Percentiles rank a stretch among this genome's conserved stretches.
phyloP scores from a whole-genome alignment of 2,329 filamentous ascomycete genomes.

The Botryotinia narcissicola region DNA sequence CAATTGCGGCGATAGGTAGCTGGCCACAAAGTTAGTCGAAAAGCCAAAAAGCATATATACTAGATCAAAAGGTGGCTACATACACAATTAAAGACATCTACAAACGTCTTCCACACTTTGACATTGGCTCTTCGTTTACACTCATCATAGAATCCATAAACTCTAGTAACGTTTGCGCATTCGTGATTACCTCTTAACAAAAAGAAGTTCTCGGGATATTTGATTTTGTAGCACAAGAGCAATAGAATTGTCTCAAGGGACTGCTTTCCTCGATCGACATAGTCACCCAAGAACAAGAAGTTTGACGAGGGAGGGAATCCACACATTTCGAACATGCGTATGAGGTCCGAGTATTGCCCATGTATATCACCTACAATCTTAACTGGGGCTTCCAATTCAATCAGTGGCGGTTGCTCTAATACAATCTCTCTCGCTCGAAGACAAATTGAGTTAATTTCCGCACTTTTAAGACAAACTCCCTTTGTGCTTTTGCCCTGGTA shows the following conservation, averaged over 20 bases:
- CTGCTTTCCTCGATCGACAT: constrained; percentile 95
- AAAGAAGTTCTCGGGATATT: constrained; percentile 97
- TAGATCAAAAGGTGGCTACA: constrained; percentile 20
- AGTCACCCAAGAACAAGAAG: constrained; percentile 92
- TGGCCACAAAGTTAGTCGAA: constrained; percentile 27
- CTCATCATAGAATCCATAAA: constrained; percentile 98
- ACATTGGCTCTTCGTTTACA: constrained; percentile 96
- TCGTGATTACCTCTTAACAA: constrained; percentile 92
- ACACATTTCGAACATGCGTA: constrained; percentile 98
- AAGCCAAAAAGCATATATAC: background rate
- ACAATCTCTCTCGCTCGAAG: constrained; percentile 85
- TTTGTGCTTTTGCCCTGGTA: constrained; percentile 98
- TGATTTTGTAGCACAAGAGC: constrained; percentile 93
- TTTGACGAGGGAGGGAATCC: constrained; percentile 91
- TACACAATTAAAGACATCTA: constrained; percentile 87
- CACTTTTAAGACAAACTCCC: constrained; percentile 94
- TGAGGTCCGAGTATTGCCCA: constrained; percentile 92
- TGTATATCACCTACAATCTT: constrained; percentile 98
- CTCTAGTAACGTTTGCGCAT: constrained; percentile 91
- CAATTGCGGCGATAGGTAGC: constrained; percentile 92
- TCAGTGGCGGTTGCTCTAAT: constrained; percentile 82
- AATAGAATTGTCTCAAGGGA: constrained; percentile 92
- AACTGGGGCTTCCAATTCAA: constrained; percentile 91
- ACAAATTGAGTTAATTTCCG: constrained; percentile 93
- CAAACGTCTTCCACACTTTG: constrained; percentile 97